Percentiles rank a stretch among this genome's conserved stretches.
phyloP scores from a whole-genome alignment of 1,284 basidiomycete genomes.

The Volvariella volvacea region DNA sequence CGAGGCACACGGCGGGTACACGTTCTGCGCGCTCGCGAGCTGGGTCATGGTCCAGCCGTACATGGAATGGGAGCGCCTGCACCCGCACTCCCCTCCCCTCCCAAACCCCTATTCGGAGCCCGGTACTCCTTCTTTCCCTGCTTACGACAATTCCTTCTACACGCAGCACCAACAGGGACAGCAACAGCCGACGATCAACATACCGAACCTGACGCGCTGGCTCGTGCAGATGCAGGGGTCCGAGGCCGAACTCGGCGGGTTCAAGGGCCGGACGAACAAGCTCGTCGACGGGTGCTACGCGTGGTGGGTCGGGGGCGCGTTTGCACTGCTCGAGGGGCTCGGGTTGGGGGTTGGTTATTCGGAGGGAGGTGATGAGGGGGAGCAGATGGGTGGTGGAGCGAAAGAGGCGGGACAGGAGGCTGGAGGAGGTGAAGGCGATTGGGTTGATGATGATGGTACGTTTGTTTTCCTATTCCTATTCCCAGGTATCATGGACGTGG shows the following conservation, averaged over 20 bases:
- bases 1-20: conserved; percentile 98
- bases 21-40: conserved; percentile 85
- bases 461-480: conserved; percentile 2
- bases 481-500: no score
- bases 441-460: conserved; percentile 65
- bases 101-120: no score
- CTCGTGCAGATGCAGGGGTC: conserved; percentile 81
- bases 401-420: conserved; percentile 17
- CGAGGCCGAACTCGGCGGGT: conserved; percentile 85
- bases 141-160: no score
- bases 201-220: conserved; percentile 71
- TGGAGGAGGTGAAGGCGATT: conserved; percentile 31
- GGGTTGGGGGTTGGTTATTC: conserved; percentile 29
- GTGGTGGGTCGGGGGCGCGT: conserved; percentile 97
- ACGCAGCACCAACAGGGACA: no score
- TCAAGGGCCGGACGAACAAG: conserved; percentile 93
- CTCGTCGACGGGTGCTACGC: conserved; percentile 98
- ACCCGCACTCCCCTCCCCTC: no score
- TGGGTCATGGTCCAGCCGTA: conserved; percentile 75
- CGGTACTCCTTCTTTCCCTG: not conserved
- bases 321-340: conserved; percentile 72
- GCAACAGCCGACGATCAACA: conserved; percentile 45
- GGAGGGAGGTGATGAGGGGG: conserved; percentile 4
- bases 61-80: conserved; percentile 13
- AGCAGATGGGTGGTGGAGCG: conserved; percentile 10